Base-by-base conservation (phyloP, 1,139 yeast species). In the Debaryomycetaceae sp. region DNA sequence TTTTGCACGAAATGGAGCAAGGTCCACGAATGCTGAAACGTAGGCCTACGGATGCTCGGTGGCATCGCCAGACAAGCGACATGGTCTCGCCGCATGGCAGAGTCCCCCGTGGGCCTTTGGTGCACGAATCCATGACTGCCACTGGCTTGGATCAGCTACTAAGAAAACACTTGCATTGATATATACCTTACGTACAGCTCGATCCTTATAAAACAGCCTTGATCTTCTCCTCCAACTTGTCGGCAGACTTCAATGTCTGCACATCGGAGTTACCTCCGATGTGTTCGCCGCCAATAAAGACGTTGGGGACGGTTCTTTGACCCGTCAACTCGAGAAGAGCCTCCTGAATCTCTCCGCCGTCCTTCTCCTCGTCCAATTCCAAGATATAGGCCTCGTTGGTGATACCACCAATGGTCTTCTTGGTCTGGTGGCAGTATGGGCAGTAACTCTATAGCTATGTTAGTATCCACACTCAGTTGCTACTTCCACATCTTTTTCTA, bases 211-310 rank as follows among this genome's bases (percentile, higher is more conserved):
- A 67, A 45, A 59, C 74, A 54, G 76, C 74, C 56, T 68, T 69
- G 50, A 70, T 62, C 58, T 68, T 68, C 34, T 58, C 48, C 42
- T 55, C 71, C 55, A 70, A 69, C 51, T 65, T 54, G 46, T 59
- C 73, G 39, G 54, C 45, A 9, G 69, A 59, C 38, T 74, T 72
- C 63, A 83, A 75, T 39, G 75, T 70, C 69, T 88, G 95, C 50
- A 91, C 74, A 56, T 87, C 96, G 42, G 91, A 84, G 78, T 89
- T 87, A 48, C 99, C 99, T 50, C 99, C 99, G 58, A 93, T 81
- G 71, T 89, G 97, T 68, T 88, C 77, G 48, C 96, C 97, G 42
- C 78, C 83, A 63, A 93, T 90, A 69, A 85, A 90, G 53, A 93
- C 80, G 66, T 87, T 91, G 51, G 99, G 99, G 47, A 93, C 98